phyloP scores from a whole-genome alignment of 768 basidiomycete genomes.

The Mycena venus region DNA sequence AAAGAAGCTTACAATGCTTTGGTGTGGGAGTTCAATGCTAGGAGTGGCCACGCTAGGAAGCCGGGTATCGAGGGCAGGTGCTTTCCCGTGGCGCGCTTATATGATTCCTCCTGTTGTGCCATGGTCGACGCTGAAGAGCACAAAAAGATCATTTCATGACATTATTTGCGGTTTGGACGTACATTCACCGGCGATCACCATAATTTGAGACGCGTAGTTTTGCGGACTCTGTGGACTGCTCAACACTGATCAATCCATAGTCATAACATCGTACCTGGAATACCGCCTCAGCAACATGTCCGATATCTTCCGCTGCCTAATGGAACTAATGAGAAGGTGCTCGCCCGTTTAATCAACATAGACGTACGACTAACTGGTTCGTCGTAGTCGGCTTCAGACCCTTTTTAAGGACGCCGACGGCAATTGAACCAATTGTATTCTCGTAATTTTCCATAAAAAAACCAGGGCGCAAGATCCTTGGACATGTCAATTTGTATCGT shows the following conservation, averaged over 20 bases:
- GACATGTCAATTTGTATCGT: neutral
- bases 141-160: neutral
- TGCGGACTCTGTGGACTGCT: constrained; percentile 40
- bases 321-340: neutral
- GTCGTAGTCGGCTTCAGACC: constrained; percentile 50
- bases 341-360: neutral
- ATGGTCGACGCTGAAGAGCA: constrained; percentile 41
- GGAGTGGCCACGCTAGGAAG: constrained; percentile 41
- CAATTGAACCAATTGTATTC: constrained; percentile 51
- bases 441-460: constrained; percentile 63
- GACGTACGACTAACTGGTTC: constrained; percentile 29
- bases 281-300: constrained; percentile 48
- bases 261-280: constrained; percentile 39
- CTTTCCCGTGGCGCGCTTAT: constrained; percentile 38
- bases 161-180: neutral
- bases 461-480: constrained; percentile 54
- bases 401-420: constrained; percentile 46
- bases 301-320: constrained; percentile 52
- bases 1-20: constrained; percentile 42
- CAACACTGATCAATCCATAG: no score
- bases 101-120: constrained; percentile 37
- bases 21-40: constrained; percentile 46
- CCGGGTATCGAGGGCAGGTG: constrained; percentile 43
- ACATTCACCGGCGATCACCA: constrained; percentile 45
- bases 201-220: constrained; percentile 37